Conservation (phyloP, 2,329 filamentous ascomycete species). For the Byssochlamys sp. region DNA sequence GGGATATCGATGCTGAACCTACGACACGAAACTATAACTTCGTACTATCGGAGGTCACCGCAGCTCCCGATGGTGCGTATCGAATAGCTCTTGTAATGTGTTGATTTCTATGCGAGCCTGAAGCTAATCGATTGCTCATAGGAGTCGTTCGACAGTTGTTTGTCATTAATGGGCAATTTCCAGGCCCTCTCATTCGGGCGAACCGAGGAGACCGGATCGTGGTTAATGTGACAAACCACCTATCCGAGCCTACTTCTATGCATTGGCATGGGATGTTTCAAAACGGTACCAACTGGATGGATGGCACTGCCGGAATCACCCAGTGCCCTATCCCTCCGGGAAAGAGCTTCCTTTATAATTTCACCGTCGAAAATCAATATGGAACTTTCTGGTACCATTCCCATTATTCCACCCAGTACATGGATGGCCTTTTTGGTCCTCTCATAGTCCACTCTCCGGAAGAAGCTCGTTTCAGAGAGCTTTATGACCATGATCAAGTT, state of each 20-base stretch:
- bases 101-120: not conserved
- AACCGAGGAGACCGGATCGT: slow-evolving; percentile 14
- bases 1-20: slow-evolving; percentile 12
- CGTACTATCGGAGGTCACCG: slow-evolving; percentile 10
- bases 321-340: slow-evolving; percentile 36
- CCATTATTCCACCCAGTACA: slow-evolving; percentile 13
- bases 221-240: slow-evolving; percentile 6
- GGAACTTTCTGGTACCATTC: slow-evolving; percentile 31
- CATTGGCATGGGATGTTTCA: slow-evolving; percentile 35
- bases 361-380: slow-evolving; percentile 26
- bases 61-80: slow-evolving; percentile 11
- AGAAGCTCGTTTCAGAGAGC: slow-evolving; percentile 3
- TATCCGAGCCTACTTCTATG: slow-evolving; percentile 20
- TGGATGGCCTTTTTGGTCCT: not conserved
- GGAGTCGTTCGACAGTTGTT: slow-evolving; percentile 12
- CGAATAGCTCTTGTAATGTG: not conserved
- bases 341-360: slow-evolving; percentile 28
- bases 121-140: not conserved
- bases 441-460: slow-evolving; percentile 1
- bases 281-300: slow-evolving; percentile 25
- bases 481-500: slow-evolving; percentile 13
- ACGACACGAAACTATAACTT: slow-evolving; percentile 12
- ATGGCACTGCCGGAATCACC: slow-evolving; percentile 33
- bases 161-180: slow-evolving; percentile 14
- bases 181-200: slow-evolving; percentile 17